Evolutionary conservation across 495 filamentous ascomycete species (phyloP).

Genomic region (Penicillium desertorum): DNA sequence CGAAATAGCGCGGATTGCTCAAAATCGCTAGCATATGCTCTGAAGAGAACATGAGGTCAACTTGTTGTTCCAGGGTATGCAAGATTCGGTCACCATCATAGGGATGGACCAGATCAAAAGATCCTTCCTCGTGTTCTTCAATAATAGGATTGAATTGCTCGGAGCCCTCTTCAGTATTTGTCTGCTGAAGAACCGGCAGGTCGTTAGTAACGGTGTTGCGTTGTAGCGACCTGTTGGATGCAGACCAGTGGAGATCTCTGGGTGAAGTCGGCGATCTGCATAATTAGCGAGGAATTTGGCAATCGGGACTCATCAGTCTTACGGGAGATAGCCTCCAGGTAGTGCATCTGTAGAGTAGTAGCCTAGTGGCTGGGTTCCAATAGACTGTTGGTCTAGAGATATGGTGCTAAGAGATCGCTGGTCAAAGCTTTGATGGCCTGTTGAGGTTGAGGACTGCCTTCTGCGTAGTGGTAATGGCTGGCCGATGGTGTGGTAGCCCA

Average conservation of each 20-base stretch:
- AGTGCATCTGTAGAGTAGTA: slow-evolving; percentile 5
- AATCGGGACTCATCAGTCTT: not conserved
- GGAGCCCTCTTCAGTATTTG: slow-evolving; percentile 32
- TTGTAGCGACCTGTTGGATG: slow-evolving; percentile 29
- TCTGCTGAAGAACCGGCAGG: slow-evolving; percentile 33
- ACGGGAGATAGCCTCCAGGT: slow-evolving; percentile 1
- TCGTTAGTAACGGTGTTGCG: slow-evolving; percentile 30
- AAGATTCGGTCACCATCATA: slow-evolving; percentile 23
- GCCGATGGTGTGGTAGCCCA: slow-evolving; percentile 4
- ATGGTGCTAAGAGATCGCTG: not conserved
- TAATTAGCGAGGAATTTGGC: not conserved
- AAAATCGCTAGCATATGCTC: slow-evolving; percentile 61
- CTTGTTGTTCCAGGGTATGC: slow-evolving; percentile 54
- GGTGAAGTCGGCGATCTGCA: slow-evolving; percentile 10
- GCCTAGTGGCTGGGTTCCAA: slow-evolving; percentile 5
- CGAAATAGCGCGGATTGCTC: slow-evolving; percentile 65
- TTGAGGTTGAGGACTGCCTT: not conserved
- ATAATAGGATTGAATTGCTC: slow-evolving; percentile 32
- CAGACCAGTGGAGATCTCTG: slow-evolving; percentile 15
- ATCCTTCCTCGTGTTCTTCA: slow-evolving; percentile 25
- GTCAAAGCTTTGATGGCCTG: not conserved
- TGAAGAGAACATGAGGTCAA: slow-evolving; percentile 61
- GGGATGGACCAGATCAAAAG: slow-evolving; percentile 37
- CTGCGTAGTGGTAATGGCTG: not conserved
- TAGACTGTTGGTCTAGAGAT: slow-evolving; percentile 3